phyloP scores from a whole-genome alignment of 805 yeast species.

The Myxozyma melibiosi region DNA sequence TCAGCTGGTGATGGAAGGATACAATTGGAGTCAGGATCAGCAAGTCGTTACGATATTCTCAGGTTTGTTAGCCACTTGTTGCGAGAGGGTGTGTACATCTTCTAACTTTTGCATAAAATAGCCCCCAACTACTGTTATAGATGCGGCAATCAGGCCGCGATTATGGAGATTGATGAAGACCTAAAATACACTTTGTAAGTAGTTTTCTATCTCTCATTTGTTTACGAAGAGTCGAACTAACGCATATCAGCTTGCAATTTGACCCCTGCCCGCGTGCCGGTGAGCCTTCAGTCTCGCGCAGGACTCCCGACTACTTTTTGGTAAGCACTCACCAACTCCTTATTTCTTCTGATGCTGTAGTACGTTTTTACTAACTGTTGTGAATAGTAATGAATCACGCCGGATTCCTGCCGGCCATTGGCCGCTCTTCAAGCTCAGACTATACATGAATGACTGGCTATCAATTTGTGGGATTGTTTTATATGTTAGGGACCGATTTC shows the following conservation, averaged over 20 bases:
- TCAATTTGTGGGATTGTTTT: neutral
- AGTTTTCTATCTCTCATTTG: neutral
- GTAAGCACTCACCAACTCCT: no score
- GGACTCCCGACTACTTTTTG: conserved; percentile 92
- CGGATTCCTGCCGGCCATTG: no score
- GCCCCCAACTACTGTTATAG: conserved; percentile 98
- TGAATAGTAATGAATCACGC: neutral
- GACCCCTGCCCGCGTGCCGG: conserved; percentile 97
- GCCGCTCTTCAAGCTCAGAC: no score
- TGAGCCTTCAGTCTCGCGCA: conserved; percentile 90
- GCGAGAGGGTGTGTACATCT: no score
- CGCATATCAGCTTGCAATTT: conserved; percentile 60
- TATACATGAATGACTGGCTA: neutral
- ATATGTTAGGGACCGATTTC: neutral
- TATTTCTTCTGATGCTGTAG: no score
- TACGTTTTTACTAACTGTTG: no score
- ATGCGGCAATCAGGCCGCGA: conserved; percentile 96
- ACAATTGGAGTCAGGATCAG: conserved; percentile 83
- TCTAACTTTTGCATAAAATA: conserved; percentile 35
- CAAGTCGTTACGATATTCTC: conserved; percentile 95
- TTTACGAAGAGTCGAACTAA: neutral
- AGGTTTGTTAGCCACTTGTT: conserved; percentile 1
- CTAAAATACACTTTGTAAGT: conserved; percentile 71
- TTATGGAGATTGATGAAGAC: conserved; percentile 77
- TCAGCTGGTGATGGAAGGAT: conserved; percentile 96